Conservation (phyloP, 768 basidiomycete genomes). For the Hortiboletus campestris region DNA sequence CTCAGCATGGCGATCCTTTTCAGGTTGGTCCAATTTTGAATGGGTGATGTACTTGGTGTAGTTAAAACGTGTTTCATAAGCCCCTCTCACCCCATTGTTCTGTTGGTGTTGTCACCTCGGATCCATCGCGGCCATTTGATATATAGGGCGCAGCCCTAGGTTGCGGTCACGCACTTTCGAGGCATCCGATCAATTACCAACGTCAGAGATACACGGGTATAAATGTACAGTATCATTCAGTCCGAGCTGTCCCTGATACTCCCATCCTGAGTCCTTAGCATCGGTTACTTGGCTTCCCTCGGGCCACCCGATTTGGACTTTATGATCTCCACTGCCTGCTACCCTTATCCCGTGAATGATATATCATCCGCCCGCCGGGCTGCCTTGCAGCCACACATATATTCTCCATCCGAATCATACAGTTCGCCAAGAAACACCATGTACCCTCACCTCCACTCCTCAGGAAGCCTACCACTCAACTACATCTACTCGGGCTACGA, state of each 20-base stretch:
- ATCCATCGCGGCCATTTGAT: constrained; percentile 33
- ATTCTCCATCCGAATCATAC: constrained; percentile 27
- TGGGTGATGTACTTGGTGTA: constrained; percentile 15
- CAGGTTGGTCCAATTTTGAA: constrained; percentile 27
- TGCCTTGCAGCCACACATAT: constrained; percentile 32
- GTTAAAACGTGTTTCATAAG: constrained; percentile 34
- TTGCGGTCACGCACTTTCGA: constrained; percentile 27
- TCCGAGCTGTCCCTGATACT: constrained; percentile 27
- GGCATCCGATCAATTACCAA: constrained; percentile 33
- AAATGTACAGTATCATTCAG: constrained; percentile 27
- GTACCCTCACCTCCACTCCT: constrained; percentile 26
- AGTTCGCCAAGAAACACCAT: constrained; percentile 21
- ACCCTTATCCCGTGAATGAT: constrained; percentile 29
- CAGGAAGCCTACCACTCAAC: constrained; percentile 20
- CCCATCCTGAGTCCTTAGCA: constrained; percentile 21
- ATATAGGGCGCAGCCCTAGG: constrained; percentile 33
- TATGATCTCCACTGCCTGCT: constrained; percentile 33
- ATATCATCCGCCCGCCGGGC: constrained; percentile 20
- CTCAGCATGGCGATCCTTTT: constrained; percentile 22
- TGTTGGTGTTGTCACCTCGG: constrained; percentile 20
- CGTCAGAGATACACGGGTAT: constrained; percentile 31
- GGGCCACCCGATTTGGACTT: constrained; percentile 21
- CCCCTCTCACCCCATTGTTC: constrained; percentile 26
- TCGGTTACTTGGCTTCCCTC: constrained; percentile 18
- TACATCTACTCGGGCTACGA: constrained; percentile 25